Evolutionary conservation across 345 rosid species (phyloP).

Genomic region (Linum trigynum): DNA sequence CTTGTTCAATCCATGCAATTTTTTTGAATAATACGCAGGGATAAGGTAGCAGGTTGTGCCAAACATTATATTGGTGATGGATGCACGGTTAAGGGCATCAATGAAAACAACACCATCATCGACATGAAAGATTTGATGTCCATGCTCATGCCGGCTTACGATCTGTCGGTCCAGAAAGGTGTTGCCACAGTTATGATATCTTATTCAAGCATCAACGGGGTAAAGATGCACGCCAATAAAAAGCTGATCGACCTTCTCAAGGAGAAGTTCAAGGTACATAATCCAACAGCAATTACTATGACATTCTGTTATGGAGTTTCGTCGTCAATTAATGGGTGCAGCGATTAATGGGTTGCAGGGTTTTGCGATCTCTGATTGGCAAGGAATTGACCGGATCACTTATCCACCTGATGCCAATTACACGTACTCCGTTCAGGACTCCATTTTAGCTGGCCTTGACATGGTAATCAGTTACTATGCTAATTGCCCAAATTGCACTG

Average conservation of each 20-base stretch:
- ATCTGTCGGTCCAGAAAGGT: background rate
- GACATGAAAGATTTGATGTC: background rate
- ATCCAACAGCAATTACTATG: background rate
- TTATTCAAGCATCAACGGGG: slow-evolving; percentile 4
- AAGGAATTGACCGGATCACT: slow-evolving; percentile 21
- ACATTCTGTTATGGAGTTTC: background rate
- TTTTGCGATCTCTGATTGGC: slow-evolving; percentile 21
- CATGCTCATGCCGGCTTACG: slow-evolving; percentile 4
- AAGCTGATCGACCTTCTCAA: background rate
- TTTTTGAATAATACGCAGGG: background rate
- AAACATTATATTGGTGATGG: slow-evolving; percentile 8
- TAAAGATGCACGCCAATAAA: slow-evolving; percentile 2
- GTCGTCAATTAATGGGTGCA: background rate
- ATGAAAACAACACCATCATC: slow-evolving; percentile 6
- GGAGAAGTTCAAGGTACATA: background rate
- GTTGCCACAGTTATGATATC: slow-evolving; percentile 2
- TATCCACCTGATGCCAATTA: slow-evolving; percentile 13
- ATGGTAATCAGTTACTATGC: slow-evolving; percentile 3
- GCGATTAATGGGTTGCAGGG: slow-evolving; percentile 5
- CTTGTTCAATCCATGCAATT: background rate
- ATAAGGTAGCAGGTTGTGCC: slow-evolving; percentile 6
- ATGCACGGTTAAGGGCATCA: slow-evolving; percentile 4
- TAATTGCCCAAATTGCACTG: background rate
- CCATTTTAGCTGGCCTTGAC: slow-evolving; percentile 20
- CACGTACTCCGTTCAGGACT: slow-evolving; percentile 10